phyloP scores from a whole-genome alignment of 495 filamentous ascomycete genomes.

The Penicillium herquei region DNA sequence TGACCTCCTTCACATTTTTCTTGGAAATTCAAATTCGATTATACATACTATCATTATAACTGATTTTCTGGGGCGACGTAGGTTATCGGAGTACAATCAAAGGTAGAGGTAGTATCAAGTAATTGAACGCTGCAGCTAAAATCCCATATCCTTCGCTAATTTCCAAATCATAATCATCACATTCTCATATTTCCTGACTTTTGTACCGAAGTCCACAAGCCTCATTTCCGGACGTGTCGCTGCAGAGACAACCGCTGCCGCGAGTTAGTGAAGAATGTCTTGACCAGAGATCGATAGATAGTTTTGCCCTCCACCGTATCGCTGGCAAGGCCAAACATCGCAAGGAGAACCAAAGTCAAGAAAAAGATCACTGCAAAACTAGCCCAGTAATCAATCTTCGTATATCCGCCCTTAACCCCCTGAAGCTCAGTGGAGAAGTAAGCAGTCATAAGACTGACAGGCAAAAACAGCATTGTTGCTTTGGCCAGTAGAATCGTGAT shows the following conservation, averaged over 20 bases:
- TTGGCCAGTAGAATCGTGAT: conserved; percentile 83
- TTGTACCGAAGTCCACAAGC: neutral
- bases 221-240: too few relatives aligned
- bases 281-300: conserved; percentile 46
- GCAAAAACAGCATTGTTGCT: conserved; percentile 79
- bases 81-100: too few relatives aligned
- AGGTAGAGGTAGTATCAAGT: too few relatives aligned
- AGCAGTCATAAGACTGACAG: conserved; percentile 78
- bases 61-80: too few relatives aligned
- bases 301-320: conserved; percentile 51
- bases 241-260: conserved; percentile 13
- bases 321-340: conserved; percentile 45
- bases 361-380: conserved; percentile 66
- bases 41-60: too few relatives aligned
- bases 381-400: conserved; percentile 66
- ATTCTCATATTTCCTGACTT: too few relatives aligned
- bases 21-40: too few relatives aligned
- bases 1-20: too few relatives aligned
- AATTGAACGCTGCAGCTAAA: too few relatives aligned
- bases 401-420: conserved; percentile 58
- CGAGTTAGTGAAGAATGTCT: conserved; percentile 39
- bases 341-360: conserved; percentile 58
- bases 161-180: too few relatives aligned
- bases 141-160: too few relatives aligned
- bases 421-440: conserved; percentile 76